A percentile compares a stretch with the other conserved stretches of the same genome.
Evolutionary conservation across 2,329 filamentous ascomycete genomes (phyloP).

Genomic region (Emmonsiellopsis sp.): DNA sequence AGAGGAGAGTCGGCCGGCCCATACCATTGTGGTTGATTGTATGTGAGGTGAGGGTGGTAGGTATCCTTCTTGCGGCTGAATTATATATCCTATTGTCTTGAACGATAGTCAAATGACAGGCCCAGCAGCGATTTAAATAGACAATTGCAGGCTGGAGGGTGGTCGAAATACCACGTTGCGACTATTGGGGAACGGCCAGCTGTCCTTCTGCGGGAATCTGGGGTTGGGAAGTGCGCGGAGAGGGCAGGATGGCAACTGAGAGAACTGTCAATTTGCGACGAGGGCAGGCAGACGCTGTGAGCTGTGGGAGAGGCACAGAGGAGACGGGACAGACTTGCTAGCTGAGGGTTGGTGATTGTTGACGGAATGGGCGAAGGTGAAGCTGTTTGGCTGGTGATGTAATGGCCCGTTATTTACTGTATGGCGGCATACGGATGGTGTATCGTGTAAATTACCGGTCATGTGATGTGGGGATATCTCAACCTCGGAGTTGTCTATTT

Average conservation of each 20-base stretch:
- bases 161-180: slow-evolving; percentile 1
- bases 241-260: not conserved
- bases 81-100: not conserved
- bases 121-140: not conserved
- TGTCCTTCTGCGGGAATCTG: not conserved
- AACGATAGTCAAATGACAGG: not conserved
- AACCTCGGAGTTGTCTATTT: no score
- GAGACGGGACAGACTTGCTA: not conserved
- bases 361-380: not conserved
- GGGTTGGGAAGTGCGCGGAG: not conserved
- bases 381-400: not conserved
- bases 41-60: not conserved
- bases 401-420: not conserved
- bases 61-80: not conserved
- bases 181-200: not conserved
- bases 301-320: no score
- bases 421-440: not conserved
- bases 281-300: not conserved
- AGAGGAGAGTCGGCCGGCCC: not conserved
- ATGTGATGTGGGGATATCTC: not conserved
- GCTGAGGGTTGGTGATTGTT: not conserved
- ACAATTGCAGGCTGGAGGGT: not conserved
- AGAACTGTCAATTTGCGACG: not conserved
- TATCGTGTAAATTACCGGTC: not conserved
- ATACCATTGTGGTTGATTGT: not conserved